Percentiles rank a stretch among this genome's conserved stretches.
These are phyloP conservation scores for Serendipita indica DNA, from an alignment of 768 basidiomycete genomes.

Conservation along the genomic window DNA sequence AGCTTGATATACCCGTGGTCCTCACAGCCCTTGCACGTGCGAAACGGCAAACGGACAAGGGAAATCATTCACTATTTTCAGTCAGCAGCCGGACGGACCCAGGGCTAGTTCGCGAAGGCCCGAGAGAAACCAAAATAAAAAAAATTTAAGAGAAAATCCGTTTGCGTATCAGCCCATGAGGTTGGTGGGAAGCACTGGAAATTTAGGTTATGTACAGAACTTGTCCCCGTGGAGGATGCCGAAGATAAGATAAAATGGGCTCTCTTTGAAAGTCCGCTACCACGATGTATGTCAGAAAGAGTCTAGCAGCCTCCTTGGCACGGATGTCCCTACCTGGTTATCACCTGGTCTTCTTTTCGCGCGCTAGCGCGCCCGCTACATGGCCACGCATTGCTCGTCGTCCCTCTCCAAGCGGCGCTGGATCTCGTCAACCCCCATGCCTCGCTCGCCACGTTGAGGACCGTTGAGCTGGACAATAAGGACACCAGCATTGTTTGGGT, in stretches of 20 bases:
- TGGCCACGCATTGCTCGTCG: slow-evolving; percentile 47
- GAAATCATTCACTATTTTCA: no score
- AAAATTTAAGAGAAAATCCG: no score
- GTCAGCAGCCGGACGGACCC: no score
- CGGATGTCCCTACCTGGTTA: neutral
- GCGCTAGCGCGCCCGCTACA: no score
- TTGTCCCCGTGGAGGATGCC: neutral
- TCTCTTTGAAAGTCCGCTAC: neutral
- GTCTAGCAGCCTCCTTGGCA: neutral
- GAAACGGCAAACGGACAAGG: no score
- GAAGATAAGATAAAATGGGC: neutral
- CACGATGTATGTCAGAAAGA: neutral
- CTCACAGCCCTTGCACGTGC: no score
- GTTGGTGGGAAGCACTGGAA: neutral
- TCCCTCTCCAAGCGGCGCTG: slow-evolving; percentile 36
- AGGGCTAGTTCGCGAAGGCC: no score
- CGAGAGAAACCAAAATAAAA: no score
- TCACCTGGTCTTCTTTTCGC: neutral
- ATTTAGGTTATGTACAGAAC: neutral
- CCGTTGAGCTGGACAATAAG: slow-evolving; percentile 59
- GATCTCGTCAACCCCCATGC: slow-evolving; percentile 43
- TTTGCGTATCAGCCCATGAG: neutral
- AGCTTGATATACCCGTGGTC: no score
- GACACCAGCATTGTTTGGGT: slow-evolving; percentile 72
- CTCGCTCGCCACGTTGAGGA: slow-evolving; percentile 23